Evolutionary conservation across 441 rosid genomes (phyloP).

Genomic region (Syzygium malaccense): DNA sequence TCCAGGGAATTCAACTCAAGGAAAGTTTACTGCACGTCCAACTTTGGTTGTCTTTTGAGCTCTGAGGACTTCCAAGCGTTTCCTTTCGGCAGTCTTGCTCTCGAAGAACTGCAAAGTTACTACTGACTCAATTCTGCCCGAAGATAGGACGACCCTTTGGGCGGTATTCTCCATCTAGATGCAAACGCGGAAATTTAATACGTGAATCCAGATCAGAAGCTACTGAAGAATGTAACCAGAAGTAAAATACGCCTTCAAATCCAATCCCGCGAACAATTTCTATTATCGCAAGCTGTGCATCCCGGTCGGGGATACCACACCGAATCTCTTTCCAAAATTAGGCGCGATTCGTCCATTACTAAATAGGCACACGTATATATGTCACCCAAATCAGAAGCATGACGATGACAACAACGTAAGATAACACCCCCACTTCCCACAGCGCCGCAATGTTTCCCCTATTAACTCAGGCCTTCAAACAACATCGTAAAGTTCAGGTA

Average conservation of each 20-base stretch:
- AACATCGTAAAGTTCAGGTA: background rate
- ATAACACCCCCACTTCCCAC: background rate
- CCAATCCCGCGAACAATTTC: background rate
- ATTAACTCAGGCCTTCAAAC: background rate
- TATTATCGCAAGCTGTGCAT: background rate
- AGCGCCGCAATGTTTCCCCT: background rate
- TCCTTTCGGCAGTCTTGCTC: background rate
- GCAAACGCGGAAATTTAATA: background rate
- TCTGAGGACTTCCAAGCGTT: background rate
- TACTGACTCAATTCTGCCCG: background rate
- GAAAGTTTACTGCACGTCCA: background rate
- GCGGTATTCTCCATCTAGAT: background rate
- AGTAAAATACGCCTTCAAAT: background rate
- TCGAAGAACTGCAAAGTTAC: background rate
- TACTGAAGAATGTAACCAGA: background rate
- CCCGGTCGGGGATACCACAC: background rate
- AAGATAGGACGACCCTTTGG: background rate
- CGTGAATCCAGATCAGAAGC: background rate
- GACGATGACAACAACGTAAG: background rate
- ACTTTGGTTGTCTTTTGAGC: background rate
- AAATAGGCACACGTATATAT: background rate
- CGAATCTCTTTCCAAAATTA: background rate
- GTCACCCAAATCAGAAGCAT: background rate
- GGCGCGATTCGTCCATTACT: background rate
- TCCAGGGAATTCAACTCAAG: background rate